Percentiles rank a stretch among this genome's conserved stretches.
phyloP scores from a whole-genome alignment of 2,329 filamentous ascomycete species.

The Drechslerella coelobrocha region DNA sequence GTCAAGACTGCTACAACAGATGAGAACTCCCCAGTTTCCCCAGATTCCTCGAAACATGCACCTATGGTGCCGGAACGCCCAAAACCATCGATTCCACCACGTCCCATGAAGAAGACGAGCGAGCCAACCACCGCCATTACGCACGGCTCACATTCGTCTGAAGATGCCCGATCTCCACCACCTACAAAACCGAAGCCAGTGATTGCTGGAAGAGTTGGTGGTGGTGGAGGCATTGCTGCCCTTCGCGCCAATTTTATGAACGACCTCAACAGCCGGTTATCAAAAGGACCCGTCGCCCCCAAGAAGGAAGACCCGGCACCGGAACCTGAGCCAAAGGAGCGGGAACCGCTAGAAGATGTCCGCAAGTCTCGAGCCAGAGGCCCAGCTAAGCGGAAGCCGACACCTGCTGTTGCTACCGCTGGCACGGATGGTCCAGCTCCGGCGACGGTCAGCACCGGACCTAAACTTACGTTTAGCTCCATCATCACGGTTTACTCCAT shows the following conservation, averaged over 20 bases:
- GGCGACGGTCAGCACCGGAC: conserved; percentile 5
- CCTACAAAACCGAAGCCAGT: conserved; percentile 76
- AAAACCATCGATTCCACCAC: conserved; percentile 55
- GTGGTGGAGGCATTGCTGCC: conserved; percentile 83
- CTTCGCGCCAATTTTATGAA: conserved; percentile 91
- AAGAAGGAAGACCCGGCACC: conserved; percentile 66
- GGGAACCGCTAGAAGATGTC: conserved; percentile 80
- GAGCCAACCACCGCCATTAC: conserved; percentile 63
- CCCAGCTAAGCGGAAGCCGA: conserved; percentile 74
- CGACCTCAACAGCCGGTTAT: conserved; percentile 87
- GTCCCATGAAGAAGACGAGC: conserved; percentile 58
- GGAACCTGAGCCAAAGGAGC: conserved; percentile 27
- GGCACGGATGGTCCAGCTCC: conserved; percentile 12
- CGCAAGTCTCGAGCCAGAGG: conserved; percentile 89
- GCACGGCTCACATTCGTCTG: conserved; percentile 54
- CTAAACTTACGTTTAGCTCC: conserved; percentile 46
- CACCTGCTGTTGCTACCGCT: conserved; percentile 14
- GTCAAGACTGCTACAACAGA: conserved; percentile 26
- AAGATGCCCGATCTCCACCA: conserved; percentile 23
- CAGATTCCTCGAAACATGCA: conserved; percentile 25
- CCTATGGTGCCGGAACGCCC: conserved; percentile 48
- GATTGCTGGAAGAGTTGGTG: conserved; percentile 71
- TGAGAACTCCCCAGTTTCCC: conserved; percentile 53
- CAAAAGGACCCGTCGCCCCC: conserved; percentile 74
- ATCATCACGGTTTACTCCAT: conserved; percentile 50